Percentiles rank a stretch among this genome's conserved stretches.
Conservation (phyloP, 2,329 filamentous ascomycete species). For the Pyrenophora tritici-repentis region DNA sequence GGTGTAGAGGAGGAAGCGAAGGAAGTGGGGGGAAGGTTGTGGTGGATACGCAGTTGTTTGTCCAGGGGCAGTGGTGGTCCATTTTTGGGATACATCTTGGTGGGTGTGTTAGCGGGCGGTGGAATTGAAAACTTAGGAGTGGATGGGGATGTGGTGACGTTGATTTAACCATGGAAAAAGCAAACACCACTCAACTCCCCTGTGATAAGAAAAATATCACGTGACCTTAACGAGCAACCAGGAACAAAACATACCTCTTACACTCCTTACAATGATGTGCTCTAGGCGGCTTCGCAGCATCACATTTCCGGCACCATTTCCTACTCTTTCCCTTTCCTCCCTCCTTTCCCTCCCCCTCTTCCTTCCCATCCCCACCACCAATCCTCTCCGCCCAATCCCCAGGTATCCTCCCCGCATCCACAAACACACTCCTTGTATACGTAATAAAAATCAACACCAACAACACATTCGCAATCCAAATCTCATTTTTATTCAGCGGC, state of each 20-base stretch:
- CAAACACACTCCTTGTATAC: constrained; percentile 68
- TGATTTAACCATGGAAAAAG: too few relatives aligned
- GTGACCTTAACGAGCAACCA: too few relatives aligned
- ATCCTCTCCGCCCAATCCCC: constrained; percentile 26
- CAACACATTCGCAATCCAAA: constrained; percentile 68
- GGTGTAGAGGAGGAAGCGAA: constrained; percentile 75
- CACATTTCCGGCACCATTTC: constrained; percentile 77
- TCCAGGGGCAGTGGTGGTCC: constrained; percentile 90
- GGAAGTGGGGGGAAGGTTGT: constrained; percentile 82
- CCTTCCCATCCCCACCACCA: not conserved
- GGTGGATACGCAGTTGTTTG: constrained; percentile 79
- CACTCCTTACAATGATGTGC: constrained; percentile 83
- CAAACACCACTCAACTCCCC: too few relatives aligned
- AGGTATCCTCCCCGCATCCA: constrained; percentile 62
- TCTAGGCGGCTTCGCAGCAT: constrained; percentile 73
- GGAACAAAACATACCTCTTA: constrained; percentile 53
- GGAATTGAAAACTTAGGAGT: not conserved
- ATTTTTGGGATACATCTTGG: constrained; percentile 74
- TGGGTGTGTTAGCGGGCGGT: not conserved
- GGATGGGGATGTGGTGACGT: too few relatives aligned
- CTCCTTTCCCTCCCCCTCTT: not conserved
- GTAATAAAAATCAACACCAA: constrained; percentile 69
- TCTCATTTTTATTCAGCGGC: constrained; percentile 62
- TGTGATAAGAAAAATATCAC: not conserved
- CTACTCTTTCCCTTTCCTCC: constrained; percentile 29